These are phyloP conservation scores for Giardia muris DNA, from an alignment of 208 protist species.

Conservation along the genomic window DNA sequence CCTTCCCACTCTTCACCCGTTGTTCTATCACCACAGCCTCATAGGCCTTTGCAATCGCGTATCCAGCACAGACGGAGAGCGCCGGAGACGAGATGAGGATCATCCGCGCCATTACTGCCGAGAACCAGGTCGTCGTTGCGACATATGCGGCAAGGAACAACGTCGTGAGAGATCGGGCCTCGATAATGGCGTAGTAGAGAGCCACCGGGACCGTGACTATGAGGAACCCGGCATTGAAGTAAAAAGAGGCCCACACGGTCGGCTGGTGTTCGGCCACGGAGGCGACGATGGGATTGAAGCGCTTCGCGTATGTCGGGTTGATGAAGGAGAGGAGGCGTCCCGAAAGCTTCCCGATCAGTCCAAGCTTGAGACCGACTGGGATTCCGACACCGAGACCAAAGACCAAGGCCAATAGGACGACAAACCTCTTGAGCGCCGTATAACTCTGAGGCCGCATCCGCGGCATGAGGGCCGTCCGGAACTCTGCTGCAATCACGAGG, in stretches of 20 bases:
- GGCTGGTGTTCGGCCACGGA: constrained; percentile 80
- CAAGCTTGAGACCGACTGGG: constrained; percentile 24
- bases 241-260: constrained; percentile 69
- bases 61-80: constrained; percentile 53
- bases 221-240: constrained; percentile 68
- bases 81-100: constrained; percentile 68
- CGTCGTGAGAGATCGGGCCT: constrained; percentile 51
- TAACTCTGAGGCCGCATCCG: constrained; percentile 44
- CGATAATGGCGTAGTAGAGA: constrained; percentile 61
- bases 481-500: constrained; percentile 53
- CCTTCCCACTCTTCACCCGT: background rate
- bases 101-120: constrained; percentile 65
- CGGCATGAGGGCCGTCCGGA: constrained; percentile 50
- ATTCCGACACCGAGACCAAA: constrained; percentile 27
- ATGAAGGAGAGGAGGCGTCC: constrained; percentile 69
- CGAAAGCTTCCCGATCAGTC: constrained; percentile 43
- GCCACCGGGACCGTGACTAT: constrained; percentile 62
- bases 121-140: constrained; percentile 63
- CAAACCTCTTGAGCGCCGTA: constrained; percentile 33
- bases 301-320: constrained; percentile 69
- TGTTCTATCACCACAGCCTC: background rate
- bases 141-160: constrained; percentile 68
- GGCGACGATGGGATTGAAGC: constrained; percentile 71
- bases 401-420: constrained; percentile 33
- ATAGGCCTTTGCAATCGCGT: constrained; percentile 51